A percentile compares a stretch with the other conserved stretches of the same genome.
phyloP scores from a whole-genome alignment of 106 monocot genomes.

The Xerophyta viscosa region DNA sequence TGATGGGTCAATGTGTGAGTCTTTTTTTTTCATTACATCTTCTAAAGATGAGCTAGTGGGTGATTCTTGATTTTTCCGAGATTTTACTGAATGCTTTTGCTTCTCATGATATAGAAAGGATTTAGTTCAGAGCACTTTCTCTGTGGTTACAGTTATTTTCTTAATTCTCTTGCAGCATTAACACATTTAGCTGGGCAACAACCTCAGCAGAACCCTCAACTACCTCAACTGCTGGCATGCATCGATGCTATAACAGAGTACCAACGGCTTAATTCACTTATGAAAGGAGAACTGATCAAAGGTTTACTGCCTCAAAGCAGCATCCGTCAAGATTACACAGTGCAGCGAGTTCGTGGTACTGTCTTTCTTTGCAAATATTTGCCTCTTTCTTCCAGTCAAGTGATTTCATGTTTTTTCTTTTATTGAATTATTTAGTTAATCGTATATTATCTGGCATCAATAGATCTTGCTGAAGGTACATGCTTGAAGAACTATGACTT shows the following conservation, averaged over 20 bases:
- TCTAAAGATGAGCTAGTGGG: too few species aligned
- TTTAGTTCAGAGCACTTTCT: background rate
- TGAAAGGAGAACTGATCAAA: constrained; percentile 95
- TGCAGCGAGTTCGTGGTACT: constrained; percentile 71
- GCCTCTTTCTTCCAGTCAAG: too few species aligned
- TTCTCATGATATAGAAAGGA: too few species aligned
- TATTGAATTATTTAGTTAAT: too few species aligned
- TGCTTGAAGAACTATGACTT: constrained; percentile 87
- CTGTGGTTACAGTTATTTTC: background rate
- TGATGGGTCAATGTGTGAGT: constrained; percentile 58
- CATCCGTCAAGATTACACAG: constrained; percentile 70
- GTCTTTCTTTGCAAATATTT: background rate
- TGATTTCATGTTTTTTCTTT: too few species aligned
- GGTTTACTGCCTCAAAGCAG: constrained; percentile 75
- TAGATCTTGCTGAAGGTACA: constrained; percentile 94
- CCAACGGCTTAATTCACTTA: constrained; percentile 79
- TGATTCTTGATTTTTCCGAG: too few species aligned
- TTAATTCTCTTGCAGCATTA: constrained; percentile 16
- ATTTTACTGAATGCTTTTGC: too few species aligned
- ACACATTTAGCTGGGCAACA: constrained; percentile 28
- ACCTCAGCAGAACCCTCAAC: constrained; percentile 40
- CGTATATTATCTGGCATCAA: background rate
- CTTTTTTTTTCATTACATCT: too few species aligned
- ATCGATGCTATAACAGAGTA: constrained; percentile 84
- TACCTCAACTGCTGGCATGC: constrained; percentile 66